Base-by-base conservation (phyloP, 2,329 filamentous ascomycete genomes). In the Tolypocladium ovalisporum region DNA sequence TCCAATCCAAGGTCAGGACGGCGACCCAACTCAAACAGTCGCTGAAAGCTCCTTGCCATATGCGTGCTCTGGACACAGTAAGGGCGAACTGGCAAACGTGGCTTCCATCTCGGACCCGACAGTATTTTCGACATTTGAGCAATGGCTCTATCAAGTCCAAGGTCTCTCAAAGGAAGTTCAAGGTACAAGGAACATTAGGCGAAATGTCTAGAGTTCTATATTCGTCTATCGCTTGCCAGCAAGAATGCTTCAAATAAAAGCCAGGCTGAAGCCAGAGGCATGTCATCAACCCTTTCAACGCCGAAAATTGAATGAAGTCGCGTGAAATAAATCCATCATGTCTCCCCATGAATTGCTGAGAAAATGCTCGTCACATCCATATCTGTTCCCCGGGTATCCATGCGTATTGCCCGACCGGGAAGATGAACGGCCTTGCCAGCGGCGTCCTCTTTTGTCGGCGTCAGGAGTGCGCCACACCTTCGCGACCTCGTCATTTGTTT, bases 121-220 rank as follows among this genome's bases (percentile, higher is more conserved):
- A 24, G 54, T 37, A 24, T 61, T 65, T 52, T 52, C 57, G 17
- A 61, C 59, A 39, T 52, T 64, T 32, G 58, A 63, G 35, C 56
- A 66, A n/a, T 66, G 62, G 62, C 57, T 60, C 44, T 58, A 49
- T 32, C 40, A 22, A 7, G 35, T 34, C 49, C n/a, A 29, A 52
- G 47, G 9, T 52, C 29, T 24, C 13, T 34, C 3, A 35, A n/a
- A 35, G 47, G 17, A 34, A 19, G 22, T 27, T n/a, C 4, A 22
- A 13, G 2, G 19, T 35, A 3, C 35, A 19, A 22, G 27, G 36
- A 42, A 40, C 12, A 42, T 9, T 17, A 52, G 24, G 42, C 19
- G 39, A 54, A 15, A 12, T 27, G 32, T 15, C n/a, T 27, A 9
- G 17, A 32, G n/a, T 32, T n/a, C 24, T 32, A 17, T 35, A 29